phyloP scores from a whole-genome alignment of 2,329 filamentous ascomycete genomes.

The Fusarium xylarioides region DNA sequence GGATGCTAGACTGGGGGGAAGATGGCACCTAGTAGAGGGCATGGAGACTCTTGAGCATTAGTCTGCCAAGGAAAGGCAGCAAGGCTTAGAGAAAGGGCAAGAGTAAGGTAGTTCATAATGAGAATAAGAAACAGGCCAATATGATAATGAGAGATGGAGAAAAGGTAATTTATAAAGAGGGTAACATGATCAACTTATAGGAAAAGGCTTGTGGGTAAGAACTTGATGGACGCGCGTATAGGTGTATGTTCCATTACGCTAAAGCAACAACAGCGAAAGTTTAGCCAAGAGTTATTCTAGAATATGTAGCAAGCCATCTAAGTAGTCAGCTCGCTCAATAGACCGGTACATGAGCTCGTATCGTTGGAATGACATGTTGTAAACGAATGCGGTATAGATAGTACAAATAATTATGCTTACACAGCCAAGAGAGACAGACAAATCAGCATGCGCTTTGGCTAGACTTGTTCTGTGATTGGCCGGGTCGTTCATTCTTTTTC shows the following conservation, averaged over 20 bases:
- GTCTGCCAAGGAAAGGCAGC: neutral
- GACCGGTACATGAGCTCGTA: neutral
- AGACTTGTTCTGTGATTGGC: neutral
- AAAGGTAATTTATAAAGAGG: rapidly evolving
- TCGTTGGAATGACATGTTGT: no score
- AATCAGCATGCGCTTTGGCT: neutral
- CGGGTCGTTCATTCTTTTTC: no score
- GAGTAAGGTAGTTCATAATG: neutral
- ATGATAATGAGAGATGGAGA: neutral
- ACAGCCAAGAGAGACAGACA: neutral
- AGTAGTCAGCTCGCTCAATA: neutral
- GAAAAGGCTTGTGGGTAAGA: neutral
- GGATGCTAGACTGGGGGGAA: neutral
- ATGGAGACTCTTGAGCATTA: neutral
- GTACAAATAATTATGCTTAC: neutral
- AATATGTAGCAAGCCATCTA: rapidly evolving
- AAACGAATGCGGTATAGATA: neutral
- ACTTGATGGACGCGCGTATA: neutral
- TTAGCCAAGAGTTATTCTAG: neutral
- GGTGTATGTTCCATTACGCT: neutral
- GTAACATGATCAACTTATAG: neutral
- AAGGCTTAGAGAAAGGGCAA: neutral
- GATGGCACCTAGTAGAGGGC: neutral
- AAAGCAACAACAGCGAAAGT: neutral
- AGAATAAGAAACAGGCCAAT: rapidly evolving